A percentile compares a stretch with the other conserved stretches of the same genome.
Evolutionary conservation across 78 protist genomes (phyloP).

Genomic region (Polysphondylium violaceum): DNA sequence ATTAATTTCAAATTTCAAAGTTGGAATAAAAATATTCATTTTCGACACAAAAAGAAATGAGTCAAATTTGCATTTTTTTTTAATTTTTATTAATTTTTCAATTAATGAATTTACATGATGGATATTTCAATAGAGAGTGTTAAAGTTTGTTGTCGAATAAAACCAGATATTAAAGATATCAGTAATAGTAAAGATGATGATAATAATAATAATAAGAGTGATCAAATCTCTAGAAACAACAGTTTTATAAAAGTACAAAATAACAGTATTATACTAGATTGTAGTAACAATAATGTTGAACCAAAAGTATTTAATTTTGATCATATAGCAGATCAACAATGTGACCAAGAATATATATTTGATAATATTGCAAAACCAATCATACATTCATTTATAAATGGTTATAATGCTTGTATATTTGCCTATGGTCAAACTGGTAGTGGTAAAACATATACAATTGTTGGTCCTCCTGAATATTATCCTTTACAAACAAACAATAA

Average conservation of each 20-base stretch:
- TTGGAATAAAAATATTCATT: too few relatives aligned
- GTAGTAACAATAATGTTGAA: slow-evolving; percentile 11
- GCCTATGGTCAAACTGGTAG: slow-evolving; percentile 82
- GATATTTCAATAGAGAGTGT: slow-evolving; percentile 14
- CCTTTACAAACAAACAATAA: too few relatives aligned
- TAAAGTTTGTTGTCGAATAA: slow-evolving; percentile 38
- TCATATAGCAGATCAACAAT: slow-evolving; percentile 10
- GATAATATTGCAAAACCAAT: neutral
- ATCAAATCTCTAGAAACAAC: neutral
- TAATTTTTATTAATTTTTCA: too few relatives aligned
- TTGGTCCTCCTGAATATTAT: slow-evolving; percentile 16
- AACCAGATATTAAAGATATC: neutral
- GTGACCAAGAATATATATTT: slow-evolving; percentile 7
- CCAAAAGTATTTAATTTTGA: slow-evolving; percentile 26
- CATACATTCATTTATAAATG: slow-evolving; percentile 72
- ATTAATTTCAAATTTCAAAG: too few relatives aligned
- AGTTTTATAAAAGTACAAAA: neutral
- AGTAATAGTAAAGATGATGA: too few relatives aligned
- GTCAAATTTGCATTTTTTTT: too few relatives aligned
- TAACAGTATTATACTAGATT: slow-evolving; percentile 6
- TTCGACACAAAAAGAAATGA: too few relatives aligned
- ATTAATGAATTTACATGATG: neutral
- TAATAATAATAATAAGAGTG: neutral
- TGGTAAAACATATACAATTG: slow-evolving; percentile 81
- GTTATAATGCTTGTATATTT: slow-evolving; percentile 78